phyloP scores from a whole-genome alignment of 1,284 basidiomycete genomes.

The Trichosporon coremiiforme region DNA sequence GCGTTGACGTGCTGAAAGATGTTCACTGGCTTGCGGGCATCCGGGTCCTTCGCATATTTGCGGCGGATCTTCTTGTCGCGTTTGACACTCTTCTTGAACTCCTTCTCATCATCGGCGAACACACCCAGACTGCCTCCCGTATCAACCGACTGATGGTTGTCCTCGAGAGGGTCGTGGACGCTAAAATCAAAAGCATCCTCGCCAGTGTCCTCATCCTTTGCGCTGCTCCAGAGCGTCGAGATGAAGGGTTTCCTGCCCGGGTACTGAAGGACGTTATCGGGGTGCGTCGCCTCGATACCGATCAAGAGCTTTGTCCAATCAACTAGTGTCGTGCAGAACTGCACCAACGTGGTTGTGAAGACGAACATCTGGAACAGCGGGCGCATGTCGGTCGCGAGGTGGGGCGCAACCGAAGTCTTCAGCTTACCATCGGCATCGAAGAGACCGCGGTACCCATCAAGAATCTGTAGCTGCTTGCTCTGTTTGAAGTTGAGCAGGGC shows the following conservation, averaged over 20 bases:
- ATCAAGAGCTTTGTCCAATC: constrained; percentile 49
- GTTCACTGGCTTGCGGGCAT: constrained; percentile 50
- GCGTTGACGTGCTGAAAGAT: constrained; percentile 44
- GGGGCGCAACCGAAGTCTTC: constrained; percentile 7
- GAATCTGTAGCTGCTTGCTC: constrained; percentile 57
- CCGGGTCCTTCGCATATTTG: constrained; percentile 37
- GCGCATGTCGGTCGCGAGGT: constrained; percentile 39
- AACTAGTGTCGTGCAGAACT: constrained; percentile 48
- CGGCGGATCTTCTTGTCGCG: not conserved
- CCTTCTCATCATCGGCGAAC: constrained; percentile 1
- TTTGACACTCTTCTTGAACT: constrained; percentile 13
- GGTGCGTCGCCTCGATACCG: constrained; percentile 50
- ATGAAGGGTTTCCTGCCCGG: constrained; percentile 55
- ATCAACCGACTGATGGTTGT: constrained; percentile 14
- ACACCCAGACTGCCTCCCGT: not conserved
- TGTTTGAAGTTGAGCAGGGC: constrained; percentile 58
- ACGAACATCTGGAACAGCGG: constrained; percentile 58
- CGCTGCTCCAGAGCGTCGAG: constrained; percentile 51
- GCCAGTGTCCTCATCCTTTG: constrained; percentile 33
- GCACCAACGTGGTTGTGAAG: constrained; percentile 55
- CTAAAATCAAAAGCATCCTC: constrained; percentile 5
- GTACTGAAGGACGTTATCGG: constrained; percentile 55
- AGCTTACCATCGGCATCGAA: constrained; percentile 51
- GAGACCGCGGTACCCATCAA: constrained; percentile 60
- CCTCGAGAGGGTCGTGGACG: constrained; percentile 16